Evolutionary conservation across 768 basidiomycete genomes (phyloP).

Genomic region (Lyophyllum decastes): DNA sequence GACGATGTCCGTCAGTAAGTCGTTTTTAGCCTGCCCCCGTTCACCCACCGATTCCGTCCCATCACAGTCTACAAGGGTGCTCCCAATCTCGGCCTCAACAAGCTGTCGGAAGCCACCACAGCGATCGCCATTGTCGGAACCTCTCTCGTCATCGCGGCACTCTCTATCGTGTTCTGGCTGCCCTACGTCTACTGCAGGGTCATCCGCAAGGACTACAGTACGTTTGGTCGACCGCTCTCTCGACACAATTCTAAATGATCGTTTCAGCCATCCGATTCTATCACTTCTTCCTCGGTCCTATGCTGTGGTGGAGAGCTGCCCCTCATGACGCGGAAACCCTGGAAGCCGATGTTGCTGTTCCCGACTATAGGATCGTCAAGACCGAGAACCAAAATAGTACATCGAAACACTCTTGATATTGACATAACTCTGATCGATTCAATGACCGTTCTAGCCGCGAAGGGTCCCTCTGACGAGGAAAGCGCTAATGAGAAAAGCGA

Average conservation of each 20-base stretch:
- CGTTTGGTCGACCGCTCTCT: neutral
- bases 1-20: constrained; percentile 26
- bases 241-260: neutral
- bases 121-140: constrained; percentile 24
- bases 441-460: neutral
- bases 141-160: constrained; percentile 19
- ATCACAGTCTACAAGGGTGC: constrained; percentile 24
- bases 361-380: constrained; percentile 27
- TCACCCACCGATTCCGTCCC: neutral
- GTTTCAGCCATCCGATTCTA: constrained; percentile 25
- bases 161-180: constrained; percentile 28
- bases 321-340: constrained; percentile 19
- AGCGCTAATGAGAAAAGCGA: constrained; percentile 18
- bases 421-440: too few relatives aligned
- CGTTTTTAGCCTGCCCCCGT: too few relatives aligned
- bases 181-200: constrained; percentile 28
- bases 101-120: constrained; percentile 11
- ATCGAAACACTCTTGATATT: neutral
- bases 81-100: constrained; percentile 22
- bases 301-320: constrained; percentile 24
- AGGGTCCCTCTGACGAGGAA: constrained; percentile 13
- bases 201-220: constrained; percentile 28
- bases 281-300: constrained; percentile 31
- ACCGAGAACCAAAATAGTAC: constrained; percentile 6
- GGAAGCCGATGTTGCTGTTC: constrained; percentile 17